Percentiles rank a stretch among this genome's conserved stretches.
Evolutionary conservation across 2,329 filamentous ascomycete genomes (phyloP).

Genomic region (Phyllosticta paracitricarpa): DNA sequence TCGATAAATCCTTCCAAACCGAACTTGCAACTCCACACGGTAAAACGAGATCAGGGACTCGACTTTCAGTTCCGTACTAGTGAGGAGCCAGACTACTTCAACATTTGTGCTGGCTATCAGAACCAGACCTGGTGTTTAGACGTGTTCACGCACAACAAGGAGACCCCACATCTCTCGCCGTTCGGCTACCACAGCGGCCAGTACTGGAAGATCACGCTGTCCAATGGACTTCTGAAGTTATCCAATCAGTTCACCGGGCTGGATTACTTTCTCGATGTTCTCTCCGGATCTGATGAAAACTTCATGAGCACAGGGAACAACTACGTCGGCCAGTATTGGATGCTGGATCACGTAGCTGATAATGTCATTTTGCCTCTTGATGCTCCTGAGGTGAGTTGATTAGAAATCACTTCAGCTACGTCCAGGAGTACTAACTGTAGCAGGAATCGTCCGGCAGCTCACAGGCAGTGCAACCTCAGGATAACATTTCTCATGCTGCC

Average conservation of each 20-base stretch:
- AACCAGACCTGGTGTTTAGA: slow-evolving; percentile 3
- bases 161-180: not conserved
- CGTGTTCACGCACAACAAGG: not conserved
- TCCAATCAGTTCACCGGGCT: slow-evolving; percentile 4
- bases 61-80: slow-evolving; percentile 6
- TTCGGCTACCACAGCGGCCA: slow-evolving; percentile 4
- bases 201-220: slow-evolving; percentile 1
- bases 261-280: slow-evolving; percentile 2
- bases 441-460: not conserved
- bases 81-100: not conserved
- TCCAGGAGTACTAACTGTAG: not conserved
- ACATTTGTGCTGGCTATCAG: slow-evolving; percentile 2
- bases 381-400: not conserved
- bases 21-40: not conserved
- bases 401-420: no score
- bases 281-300: not conserved
- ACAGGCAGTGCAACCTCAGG: not conserved
- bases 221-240: not conserved
- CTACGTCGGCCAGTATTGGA: slow-evolving; percentile 1
- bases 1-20: slow-evolving; percentile 1
- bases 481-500: not conserved
- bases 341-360: not conserved
- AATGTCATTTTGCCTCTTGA: not conserved
- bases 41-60: not conserved
- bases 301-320: not conserved